A percentile compares a stretch with the other conserved stretches of the same genome.
Conservation (phyloP, 352 stramenopile species). For the Phytophthora hybrid region DNA sequence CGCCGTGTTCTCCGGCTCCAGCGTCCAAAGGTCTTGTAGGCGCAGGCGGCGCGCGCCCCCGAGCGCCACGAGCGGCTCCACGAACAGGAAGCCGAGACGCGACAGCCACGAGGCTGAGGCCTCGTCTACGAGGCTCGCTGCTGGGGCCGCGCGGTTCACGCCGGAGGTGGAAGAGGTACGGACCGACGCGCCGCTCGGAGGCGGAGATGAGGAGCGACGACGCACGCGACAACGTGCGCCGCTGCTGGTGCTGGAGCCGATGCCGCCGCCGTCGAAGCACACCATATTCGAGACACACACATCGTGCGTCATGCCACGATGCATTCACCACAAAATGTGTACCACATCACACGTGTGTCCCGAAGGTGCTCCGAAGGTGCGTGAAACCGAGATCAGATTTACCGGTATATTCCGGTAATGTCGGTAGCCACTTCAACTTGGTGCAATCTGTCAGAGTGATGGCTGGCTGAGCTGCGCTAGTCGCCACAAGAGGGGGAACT, state of each 20-base stretch:
- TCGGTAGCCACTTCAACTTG: too few relatives aligned
- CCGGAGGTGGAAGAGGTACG: not conserved
- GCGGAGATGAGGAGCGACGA: slow-evolving; percentile 9
- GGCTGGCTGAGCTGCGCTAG: not conserved
- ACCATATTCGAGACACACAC: slow-evolving; percentile 10
- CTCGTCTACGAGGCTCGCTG: slow-evolving; percentile 18
- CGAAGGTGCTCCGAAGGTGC: too few relatives aligned
- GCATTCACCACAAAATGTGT: too few relatives aligned
- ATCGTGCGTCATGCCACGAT: slow-evolving; percentile 26
- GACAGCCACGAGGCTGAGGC: slow-evolving; percentile 36
- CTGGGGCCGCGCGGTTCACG: not conserved
- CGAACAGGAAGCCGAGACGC: slow-evolving; percentile 47
- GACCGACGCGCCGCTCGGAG: not conserved
- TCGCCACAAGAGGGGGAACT: not conserved
- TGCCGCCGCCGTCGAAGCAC: slow-evolving; percentile 16
- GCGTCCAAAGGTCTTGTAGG: slow-evolving; percentile 45
- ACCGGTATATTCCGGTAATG: too few relatives aligned
- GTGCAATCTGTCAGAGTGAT: not conserved
- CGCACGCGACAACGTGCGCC: slow-evolving; percentile 21
- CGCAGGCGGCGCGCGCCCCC: slow-evolving; percentile 26
- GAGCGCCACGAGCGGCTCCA: slow-evolving; percentile 42
- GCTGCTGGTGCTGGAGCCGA: slow-evolving; percentile 3
- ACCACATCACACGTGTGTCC: too few relatives aligned
- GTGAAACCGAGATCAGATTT: too few relatives aligned
- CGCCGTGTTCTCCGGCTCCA: slow-evolving; percentile 39